Conservation (phyloP, 192 early-diverging fungal species). For the Polychytrium aggregatum region DNA sequence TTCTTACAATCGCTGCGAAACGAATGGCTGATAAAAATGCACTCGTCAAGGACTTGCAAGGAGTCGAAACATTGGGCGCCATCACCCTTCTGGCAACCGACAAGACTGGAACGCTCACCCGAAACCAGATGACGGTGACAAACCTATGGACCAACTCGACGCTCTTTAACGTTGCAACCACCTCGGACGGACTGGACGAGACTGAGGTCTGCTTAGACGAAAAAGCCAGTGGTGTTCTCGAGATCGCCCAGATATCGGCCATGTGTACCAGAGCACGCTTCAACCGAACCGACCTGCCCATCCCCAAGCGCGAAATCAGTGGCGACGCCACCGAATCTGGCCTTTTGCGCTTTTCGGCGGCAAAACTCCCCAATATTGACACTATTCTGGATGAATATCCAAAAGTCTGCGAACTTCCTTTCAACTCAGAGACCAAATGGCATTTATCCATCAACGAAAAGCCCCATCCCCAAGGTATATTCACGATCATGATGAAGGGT, state of each 20-base stretch:
- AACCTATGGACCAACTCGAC: slow-evolving; percentile 74
- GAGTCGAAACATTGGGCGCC: slow-evolving; percentile 93
- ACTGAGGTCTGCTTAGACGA: no score
- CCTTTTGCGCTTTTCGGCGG: slow-evolving; percentile 68
- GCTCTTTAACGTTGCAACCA: slow-evolving; percentile 66
- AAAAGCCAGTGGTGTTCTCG: no score
- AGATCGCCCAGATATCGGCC: slow-evolving; percentile 34
- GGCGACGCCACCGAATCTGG: slow-evolving; percentile 96
- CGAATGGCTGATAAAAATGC: slow-evolving; percentile 83
- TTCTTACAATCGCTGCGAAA: slow-evolving; percentile 90
- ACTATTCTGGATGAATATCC: slow-evolving; percentile 41
- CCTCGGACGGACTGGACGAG: slow-evolving; percentile 75
- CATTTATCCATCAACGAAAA: slow-evolving; percentile 80
- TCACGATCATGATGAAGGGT: slow-evolving; percentile 87
- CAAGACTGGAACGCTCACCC: slow-evolving; percentile 93
- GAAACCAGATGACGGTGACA: slow-evolving; percentile 94
- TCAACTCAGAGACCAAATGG: slow-evolving; percentile 94
- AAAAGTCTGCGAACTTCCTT: slow-evolving; percentile 91
- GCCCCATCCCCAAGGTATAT: slow-evolving; percentile 47
- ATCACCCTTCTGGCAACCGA: slow-evolving; percentile 94
- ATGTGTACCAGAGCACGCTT: slow-evolving; percentile 15
- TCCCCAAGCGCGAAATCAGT: slow-evolving; percentile 63
- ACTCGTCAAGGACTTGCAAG: slow-evolving; percentile 90
- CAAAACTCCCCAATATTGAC: slow-evolving; percentile 70
- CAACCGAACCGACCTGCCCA: slow-evolving; percentile 38